Percentiles rank a stretch among this genome's conserved stretches.
Evolutionary conservation across 495 filamentous ascomycete genomes (phyloP).

Genomic region (Xylaria bambusicola): DNA sequence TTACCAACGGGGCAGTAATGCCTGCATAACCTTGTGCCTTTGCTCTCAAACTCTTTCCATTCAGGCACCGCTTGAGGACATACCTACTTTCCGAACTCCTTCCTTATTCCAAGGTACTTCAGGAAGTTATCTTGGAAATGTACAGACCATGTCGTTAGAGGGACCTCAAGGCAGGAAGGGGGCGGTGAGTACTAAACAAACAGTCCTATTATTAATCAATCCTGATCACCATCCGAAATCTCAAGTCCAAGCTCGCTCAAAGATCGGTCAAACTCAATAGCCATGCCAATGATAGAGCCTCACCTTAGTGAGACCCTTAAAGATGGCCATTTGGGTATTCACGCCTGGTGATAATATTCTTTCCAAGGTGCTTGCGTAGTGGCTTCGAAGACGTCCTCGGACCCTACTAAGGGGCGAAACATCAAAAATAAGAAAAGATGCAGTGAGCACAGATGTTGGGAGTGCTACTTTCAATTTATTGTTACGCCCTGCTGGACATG

Average conservation of each 20-base stretch:
- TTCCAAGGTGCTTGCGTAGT: too few relatives aligned
- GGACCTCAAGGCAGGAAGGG: background rate
- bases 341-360: too few relatives aligned
- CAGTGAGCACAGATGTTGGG: too few relatives aligned
- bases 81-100: background rate
- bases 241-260: background rate
- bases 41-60: background rate
- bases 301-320: too few relatives aligned
- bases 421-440: too few relatives aligned
- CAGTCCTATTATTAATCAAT: background rate
- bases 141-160: background rate
- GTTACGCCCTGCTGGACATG: too few relatives aligned
- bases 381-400: too few relatives aligned
- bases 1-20: too few relatives aligned
- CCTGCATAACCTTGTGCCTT: too few relatives aligned
- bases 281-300: background rate
- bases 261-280: background rate
- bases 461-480: too few relatives aligned
- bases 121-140: background rate
- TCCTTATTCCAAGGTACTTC: background rate
- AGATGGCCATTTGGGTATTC: too few relatives aligned
- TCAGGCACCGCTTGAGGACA: background rate
- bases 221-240: background rate
- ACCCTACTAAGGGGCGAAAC: too few relatives aligned
- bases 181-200: constrained; percentile 3